These are phyloP conservation scores for Globisporangium abappressorium DNA, from an alignment of 352 stramenopile species.

Conservation along the genomic window DNA sequence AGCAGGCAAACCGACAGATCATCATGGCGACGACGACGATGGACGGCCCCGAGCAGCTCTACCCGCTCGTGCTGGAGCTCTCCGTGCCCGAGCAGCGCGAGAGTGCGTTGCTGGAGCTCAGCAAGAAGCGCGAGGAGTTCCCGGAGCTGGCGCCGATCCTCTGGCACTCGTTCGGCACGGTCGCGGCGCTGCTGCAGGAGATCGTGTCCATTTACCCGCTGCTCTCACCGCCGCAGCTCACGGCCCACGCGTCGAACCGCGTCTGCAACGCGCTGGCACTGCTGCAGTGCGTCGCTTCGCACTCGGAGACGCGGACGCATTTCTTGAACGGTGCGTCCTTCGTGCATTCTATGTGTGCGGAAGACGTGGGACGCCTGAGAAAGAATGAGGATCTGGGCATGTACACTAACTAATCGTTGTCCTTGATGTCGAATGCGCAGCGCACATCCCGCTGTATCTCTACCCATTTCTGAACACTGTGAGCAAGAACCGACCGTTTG, in stretches of 20 bases:
- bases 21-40: slow-evolving; percentile 21
- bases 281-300: slow-evolving; percentile 97
- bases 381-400: not conserved
- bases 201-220: slow-evolving; percentile 99
- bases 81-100: slow-evolving; percentile 94
- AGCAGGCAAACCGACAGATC: not conserved
- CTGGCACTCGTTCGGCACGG: slow-evolving; percentile 97
- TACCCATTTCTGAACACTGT: slow-evolving; percentile 99
- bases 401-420: not conserved
- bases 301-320: slow-evolving; percentile 94
- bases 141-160: slow-evolving; percentile 97
- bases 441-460: slow-evolving; percentile 97
- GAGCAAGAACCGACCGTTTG: slow-evolving; percentile 98
- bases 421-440: slow-evolving; percentile 21
- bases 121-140: slow-evolving; percentile 98
- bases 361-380: not conserved
- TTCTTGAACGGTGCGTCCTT: slow-evolving; percentile 90
- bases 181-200: slow-evolving; percentile 97
- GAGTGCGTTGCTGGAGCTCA: slow-evolving; percentile 96
- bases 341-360: not conserved
- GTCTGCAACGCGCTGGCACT: slow-evolving; percentile 98
- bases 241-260: slow-evolving; percentile 95
- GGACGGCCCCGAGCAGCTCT: slow-evolving; percentile 70
- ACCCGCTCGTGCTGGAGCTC: slow-evolving; percentile 92
- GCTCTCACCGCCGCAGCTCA: slow-evolving; percentile 95